Percentiles rank a stretch among this genome's conserved stretches.
These are phyloP conservation scores for Blastosporella zonata DNA, from an alignment of 1,284 basidiomycete species.

Conservation along the genomic window DNA sequence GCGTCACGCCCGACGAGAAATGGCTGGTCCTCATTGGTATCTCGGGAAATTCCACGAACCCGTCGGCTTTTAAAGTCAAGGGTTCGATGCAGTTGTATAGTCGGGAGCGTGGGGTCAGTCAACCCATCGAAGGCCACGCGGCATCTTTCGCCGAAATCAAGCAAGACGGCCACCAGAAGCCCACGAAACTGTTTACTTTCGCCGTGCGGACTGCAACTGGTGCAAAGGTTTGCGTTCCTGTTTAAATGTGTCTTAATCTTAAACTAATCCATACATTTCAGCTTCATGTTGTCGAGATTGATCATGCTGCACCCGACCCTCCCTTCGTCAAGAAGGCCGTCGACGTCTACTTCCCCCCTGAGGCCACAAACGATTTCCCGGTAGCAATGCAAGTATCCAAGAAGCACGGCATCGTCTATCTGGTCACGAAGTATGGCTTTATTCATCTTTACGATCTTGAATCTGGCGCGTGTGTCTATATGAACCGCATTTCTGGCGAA, in stretches of 20 bases:
- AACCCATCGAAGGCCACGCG: constrained; percentile 98
- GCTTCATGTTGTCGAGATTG: constrained; percentile 99
- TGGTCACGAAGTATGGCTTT: constrained; percentile 99
- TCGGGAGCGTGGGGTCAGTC: constrained; percentile 89
- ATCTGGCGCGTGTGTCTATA: constrained; percentile 98
- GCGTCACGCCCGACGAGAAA: constrained; percentile 88
- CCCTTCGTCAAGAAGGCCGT: constrained; percentile 97
- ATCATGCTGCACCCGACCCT: constrained; percentile 94
- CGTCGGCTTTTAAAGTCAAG: constrained; percentile 96
- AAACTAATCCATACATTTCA: constrained; percentile 30
- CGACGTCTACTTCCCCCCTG: constrained; percentile 99
- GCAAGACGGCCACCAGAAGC: constrained; percentile 78
- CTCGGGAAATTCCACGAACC: constrained; percentile 89
- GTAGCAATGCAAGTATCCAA: constrained; percentile 99
- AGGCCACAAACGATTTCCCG: constrained; percentile 99
- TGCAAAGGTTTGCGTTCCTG: constrained; percentile 77
- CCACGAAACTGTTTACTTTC: constrained; percentile 95
- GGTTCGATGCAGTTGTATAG: constrained; percentile 96
- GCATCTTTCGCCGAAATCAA: constrained; percentile 95
- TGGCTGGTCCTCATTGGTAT: constrained; percentile 98
- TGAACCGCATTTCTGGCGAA: constrained; percentile 99
- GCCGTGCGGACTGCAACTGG: constrained; percentile 94
- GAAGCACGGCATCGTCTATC: constrained; percentile 96
- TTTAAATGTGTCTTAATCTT: constrained; percentile 1
- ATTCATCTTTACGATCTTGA: constrained; percentile 99